Evolutionary conservation across 1,284 basidiomycete species (phyloP), one percentile per base, ranked within the genome.

Genomic region (Trametes pubescens): DNA sequence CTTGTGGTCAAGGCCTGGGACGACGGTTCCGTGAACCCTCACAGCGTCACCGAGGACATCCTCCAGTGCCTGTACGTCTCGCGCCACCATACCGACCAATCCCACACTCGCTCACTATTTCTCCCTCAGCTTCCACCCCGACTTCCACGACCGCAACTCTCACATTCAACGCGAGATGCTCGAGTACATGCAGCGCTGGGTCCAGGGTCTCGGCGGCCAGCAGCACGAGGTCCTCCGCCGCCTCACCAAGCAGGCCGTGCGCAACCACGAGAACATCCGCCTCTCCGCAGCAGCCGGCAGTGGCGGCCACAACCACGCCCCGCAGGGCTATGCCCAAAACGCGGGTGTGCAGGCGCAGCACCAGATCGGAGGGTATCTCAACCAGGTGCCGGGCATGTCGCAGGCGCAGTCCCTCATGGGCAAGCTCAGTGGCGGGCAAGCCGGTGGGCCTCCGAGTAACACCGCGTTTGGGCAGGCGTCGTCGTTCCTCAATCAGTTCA

Each of bases 1-100:
- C 73, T 82, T 16, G 81, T 98, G 18, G 90, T 90, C 49, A 90
- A 89, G 71, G 94, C 95, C 1, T 98, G 96, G 95, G 91, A 93
- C 69, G 88, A 94, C 71, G 75, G 71, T 44, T 86, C 83, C 0
- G 75, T 89, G 51, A 86, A 90, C 71, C 83, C 88, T 6, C 81
- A 85, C 63, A 78, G 84, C 47, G 74, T 87, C 8, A 87, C 84
- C 1, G 90, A 93, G 58, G 88, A 93, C 29, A 82, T 93, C 62
- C 78, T 95, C 6, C 81, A 91, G 69, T 91, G 88, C 78, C 77
- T 96, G 85, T 94, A 72, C 52, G 87, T 78, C 29, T 11, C 53
- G 8, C 10, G 0, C 32, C 21, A 7, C 16, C 0, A 0, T 10
- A 37, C 18, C 16, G 37, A 4, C 6, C 14, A 14, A 38, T 14